Evolutionary conservation across 129 eudicot species (phyloP).

Genomic region (Flaveria linearis): DNA sequence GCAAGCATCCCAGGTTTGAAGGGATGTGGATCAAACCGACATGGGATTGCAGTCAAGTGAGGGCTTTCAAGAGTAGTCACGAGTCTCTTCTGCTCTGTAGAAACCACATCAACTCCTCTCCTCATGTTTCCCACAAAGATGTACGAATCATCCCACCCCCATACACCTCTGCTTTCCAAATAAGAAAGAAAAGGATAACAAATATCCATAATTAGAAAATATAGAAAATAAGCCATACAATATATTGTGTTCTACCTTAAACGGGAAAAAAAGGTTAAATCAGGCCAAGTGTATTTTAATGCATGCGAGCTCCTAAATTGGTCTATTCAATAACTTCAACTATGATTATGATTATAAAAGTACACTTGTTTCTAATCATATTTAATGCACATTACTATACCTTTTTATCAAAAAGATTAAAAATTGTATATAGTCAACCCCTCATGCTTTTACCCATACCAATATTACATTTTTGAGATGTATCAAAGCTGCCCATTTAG

Average conservation of each 20-base stretch:
- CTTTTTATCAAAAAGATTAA: too few relatives aligned
- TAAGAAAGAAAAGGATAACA: neutral
- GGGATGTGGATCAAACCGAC: conserved; percentile 81
- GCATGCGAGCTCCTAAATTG: too few relatives aligned
- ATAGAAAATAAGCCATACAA: neutral
- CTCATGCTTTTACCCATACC: neutral
- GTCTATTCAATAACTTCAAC: too few relatives aligned
- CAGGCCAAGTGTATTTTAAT: too few relatives aligned
- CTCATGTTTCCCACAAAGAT: conserved; percentile 68
- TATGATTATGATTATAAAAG: too few relatives aligned
- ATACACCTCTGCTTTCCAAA: conserved; percentile 58
- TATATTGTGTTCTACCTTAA: neutral
- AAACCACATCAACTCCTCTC: conserved; percentile 70
- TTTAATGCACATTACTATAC: too few relatives aligned
- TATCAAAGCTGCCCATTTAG: neutral
- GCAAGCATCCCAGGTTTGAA: conserved; percentile 70
- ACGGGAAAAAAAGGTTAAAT: neutral
- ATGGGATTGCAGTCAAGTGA: conserved; percentile 65
- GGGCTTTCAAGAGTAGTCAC: conserved; percentile 57
- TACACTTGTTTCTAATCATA: too few relatives aligned
- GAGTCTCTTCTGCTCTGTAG: conserved; percentile 31
- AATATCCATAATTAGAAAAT: neutral
- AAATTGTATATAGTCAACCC: neutral
- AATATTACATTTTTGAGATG: neutral
- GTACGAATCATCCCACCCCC: conserved; percentile 97